Base-by-base conservation (phyloP, 169 alveolate genomes). In the Cryptosporidium sp. region DNA sequence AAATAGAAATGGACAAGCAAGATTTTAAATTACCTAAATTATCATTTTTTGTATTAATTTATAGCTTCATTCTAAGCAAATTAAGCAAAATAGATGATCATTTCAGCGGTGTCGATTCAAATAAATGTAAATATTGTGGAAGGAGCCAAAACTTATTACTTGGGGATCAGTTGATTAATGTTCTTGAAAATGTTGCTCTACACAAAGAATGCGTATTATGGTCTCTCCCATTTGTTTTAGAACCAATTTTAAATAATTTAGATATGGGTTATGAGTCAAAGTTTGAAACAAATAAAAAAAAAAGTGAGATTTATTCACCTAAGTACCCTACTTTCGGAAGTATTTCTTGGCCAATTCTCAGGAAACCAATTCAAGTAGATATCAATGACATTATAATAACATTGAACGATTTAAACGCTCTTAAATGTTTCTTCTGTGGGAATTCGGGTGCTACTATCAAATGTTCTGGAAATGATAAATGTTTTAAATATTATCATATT, bases 141-240 rank as follows among this genome's bases (percentile, higher is more conserved):
- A 73, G 23, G 31, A 37, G 10, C 12, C 21, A 39, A 16, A 73
- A 73, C 56, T 4, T 73, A n/a, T 56, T 60, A 73, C 53, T 73
- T 37, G 86, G 86, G 6, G 71, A 73, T 10, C 26, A 69, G 0
- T 58, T 73, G 4, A 5, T 73, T 29, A 10, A 9, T 33, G n/a
- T 23, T 44, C 18, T 16, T 3, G 48, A 73, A 56, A 73, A 52
- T 37, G 39, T 29, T 35, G 9, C 33, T 31, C 10, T 73, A 18
- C 89, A 80, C 68, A 80, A 80, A 62, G 89, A 80, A 80, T 80
- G 89, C 45, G 62, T 80, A 14, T 26, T 80, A 12, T 80, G 89
- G 89, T 80, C 89, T 9, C 75, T 80, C 14, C 89, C 89, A 9
- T 80, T 80, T 80, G 45, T 67, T 26, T 45, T 80, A 33, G 89